phyloP scores from a whole-genome alignment of 208 protist genomes.

The Crithidia acanthocephali region DNA sequence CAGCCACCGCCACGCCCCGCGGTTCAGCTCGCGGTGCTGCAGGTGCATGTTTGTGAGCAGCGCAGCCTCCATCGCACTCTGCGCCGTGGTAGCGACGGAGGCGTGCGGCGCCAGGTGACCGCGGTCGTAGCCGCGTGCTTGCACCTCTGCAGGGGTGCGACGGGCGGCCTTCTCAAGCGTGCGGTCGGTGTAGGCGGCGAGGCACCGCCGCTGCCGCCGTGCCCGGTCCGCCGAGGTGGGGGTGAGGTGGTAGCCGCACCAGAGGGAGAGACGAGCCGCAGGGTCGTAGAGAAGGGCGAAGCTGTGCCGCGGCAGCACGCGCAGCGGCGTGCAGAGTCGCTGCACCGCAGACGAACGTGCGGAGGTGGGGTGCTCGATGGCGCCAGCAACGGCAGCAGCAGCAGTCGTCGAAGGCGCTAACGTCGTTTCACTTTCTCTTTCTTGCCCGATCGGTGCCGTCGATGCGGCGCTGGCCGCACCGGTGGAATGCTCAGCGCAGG shows the following conservation, averaged over 20 bases:
- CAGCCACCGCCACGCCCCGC: constrained; percentile 60
- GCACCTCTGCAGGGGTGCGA: constrained; percentile 26
- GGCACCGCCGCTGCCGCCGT: constrained; percentile 29
- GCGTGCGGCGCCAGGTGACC: constrained; percentile 77
- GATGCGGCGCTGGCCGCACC: not conserved
- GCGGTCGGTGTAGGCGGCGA: constrained; percentile 44
- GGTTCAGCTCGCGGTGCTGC: constrained; percentile 56
- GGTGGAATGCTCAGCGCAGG: not conserved
- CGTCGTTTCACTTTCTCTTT: not conserved
- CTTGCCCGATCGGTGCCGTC: not conserved
- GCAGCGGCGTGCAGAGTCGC: constrained; percentile 8
- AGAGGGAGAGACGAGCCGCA: constrained; percentile 38
- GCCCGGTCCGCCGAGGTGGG: constrained; percentile 24
- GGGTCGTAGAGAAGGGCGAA: constrained; percentile 62
- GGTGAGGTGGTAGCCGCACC: constrained; percentile 60
- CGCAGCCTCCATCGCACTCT: constrained; percentile 48
- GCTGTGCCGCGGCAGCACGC: constrained; percentile 40
- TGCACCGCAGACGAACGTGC: not conserved
- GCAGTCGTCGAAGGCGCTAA: not conserved
- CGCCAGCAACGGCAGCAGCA: not conserved
- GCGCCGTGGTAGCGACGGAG: constrained; percentile 40
- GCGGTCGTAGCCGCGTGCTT: constrained; percentile 41
- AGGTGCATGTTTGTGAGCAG: constrained; percentile 62
- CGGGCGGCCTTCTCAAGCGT: constrained; percentile 34
- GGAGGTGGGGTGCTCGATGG: too few relatives aligned